A percentile compares a stretch with the other conserved stretches of the same genome.
Evolutionary conservation across 2,329 filamentous ascomycete species (phyloP).

Genomic region (Neonectria sp.): DNA sequence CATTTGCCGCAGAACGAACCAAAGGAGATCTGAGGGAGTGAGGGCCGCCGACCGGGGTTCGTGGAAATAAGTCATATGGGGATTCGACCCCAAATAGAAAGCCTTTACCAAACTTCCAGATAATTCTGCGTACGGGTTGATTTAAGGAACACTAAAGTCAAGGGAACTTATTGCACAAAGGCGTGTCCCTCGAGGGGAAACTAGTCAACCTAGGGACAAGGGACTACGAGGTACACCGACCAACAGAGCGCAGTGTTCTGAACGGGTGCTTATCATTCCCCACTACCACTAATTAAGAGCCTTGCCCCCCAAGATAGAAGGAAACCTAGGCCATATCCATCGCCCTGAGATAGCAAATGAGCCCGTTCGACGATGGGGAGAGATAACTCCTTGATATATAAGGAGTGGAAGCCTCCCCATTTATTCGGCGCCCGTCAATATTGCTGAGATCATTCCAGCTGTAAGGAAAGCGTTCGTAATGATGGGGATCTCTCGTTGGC

Average conservation of each 20-base stretch:
- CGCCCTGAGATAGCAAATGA: not conserved
- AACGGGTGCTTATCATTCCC: not conserved
- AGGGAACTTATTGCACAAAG: not conserved
- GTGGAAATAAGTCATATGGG: not conserved
- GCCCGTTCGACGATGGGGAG: not conserved
- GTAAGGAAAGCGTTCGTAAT: no score
- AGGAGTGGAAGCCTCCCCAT: not conserved
- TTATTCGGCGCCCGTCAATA: not conserved
- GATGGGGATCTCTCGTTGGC: not conserved
- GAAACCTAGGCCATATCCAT: not conserved
- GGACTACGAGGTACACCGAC: no score
- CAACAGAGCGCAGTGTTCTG: no score
- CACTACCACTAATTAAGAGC: not conserved
- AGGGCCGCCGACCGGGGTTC: no score
- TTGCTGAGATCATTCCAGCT: not conserved
- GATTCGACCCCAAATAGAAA: not conserved
- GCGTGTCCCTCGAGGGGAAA: not conserved
- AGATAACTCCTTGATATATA: constrained; percentile 1
- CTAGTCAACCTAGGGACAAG: not conserved
- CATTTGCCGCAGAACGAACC: not conserved
- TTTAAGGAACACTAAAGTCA: no score
- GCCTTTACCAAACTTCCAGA: not conserved
- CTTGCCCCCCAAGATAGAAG: not conserved
- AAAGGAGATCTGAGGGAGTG: no score
- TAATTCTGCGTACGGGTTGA: no score